Percentiles rank a stretch among this genome's conserved stretches.
phyloP scores from a whole-genome alignment of 2,329 filamentous ascomycete genomes.

The Chaetomium strumarium region DNA sequence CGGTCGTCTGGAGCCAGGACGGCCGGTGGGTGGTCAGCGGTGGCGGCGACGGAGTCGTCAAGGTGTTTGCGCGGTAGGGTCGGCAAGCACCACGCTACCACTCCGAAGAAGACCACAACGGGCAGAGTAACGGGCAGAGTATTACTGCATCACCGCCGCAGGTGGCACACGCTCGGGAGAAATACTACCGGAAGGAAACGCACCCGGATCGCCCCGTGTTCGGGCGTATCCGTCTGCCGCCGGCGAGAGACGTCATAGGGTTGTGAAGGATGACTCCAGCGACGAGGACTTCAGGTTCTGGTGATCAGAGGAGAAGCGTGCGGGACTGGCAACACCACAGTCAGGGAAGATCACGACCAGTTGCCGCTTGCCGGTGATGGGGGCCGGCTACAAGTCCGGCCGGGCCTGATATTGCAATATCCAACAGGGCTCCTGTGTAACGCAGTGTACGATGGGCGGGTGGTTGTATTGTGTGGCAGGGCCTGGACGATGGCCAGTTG shows the following conservation, averaged over 20 bases:
- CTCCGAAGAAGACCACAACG: background rate
- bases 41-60: slow-evolving; percentile 91
- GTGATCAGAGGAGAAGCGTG: too few relatives aligned
- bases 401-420: background rate
- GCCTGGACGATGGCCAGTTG: background rate
- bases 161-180: background rate
- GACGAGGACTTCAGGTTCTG: background rate
- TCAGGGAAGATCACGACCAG: too few relatives aligned
- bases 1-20: slow-evolving; percentile 92
- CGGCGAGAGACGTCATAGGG: background rate
- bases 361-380: background rate
- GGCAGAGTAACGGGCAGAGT: too few relatives aligned
- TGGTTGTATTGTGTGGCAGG: slow-evolving; percentile 5
- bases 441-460: slow-evolving; percentile 17
- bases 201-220: background rate
- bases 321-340: too few relatives aligned
- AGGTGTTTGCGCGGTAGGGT: slow-evolving; percentile 66
- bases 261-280: slow-evolving; percentile 10
- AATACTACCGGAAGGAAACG: background rate
- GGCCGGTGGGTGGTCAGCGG: slow-evolving; percentile 91
- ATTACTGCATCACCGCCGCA: background rate
- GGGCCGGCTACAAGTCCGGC: background rate
- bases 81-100: background rate
- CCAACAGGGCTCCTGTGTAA: slow-evolving; percentile 7
- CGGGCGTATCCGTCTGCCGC: background rate